These are phyloP conservation scores for Phytophthora brassicae DNA, from an alignment of 352 stramenopile species.

Conservation along the genomic window DNA sequence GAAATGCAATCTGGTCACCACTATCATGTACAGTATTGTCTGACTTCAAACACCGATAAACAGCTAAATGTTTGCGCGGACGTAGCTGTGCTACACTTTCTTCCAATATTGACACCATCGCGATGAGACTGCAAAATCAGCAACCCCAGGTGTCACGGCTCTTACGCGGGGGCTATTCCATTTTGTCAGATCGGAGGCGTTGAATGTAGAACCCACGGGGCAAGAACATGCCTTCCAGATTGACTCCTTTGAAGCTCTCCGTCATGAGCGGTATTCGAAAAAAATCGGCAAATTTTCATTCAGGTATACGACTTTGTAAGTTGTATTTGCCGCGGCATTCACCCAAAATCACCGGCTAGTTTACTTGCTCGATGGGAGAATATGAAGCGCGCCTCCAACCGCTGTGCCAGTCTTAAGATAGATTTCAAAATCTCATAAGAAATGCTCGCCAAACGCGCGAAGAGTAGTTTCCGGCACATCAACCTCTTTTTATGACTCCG, in stretches of 20 bases:
- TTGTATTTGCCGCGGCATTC: not conserved
- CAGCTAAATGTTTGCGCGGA: not conserved
- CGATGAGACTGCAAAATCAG: not conserved
- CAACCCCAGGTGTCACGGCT: not conserved
- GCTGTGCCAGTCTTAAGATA: not conserved
- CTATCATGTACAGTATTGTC: constrained; percentile 4
- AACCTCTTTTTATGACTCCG: no score
- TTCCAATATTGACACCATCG: not conserved
- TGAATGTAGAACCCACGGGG: not conserved
- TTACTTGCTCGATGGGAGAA: not conserved
- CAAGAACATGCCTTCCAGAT: not conserved
- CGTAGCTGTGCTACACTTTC: not conserved
- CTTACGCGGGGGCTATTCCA: not conserved
- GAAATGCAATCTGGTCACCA: not conserved
- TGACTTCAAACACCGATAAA: not conserved
- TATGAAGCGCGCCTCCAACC: not conserved
- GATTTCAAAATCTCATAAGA: not conserved
- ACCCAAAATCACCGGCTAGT: not conserved
- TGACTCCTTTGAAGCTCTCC: not conserved
- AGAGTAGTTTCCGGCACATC: no score
- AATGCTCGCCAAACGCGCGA: not conserved
- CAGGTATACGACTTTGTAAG: not conserved
- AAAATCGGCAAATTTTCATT: not conserved
- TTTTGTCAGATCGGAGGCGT: not conserved
- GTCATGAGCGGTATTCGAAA: not conserved